Percentiles rank a stretch among this genome's conserved stretches.
Evolutionary conservation across 2,329 filamentous ascomycete species (phyloP).

Genomic region (Periconia digitata): DNA sequence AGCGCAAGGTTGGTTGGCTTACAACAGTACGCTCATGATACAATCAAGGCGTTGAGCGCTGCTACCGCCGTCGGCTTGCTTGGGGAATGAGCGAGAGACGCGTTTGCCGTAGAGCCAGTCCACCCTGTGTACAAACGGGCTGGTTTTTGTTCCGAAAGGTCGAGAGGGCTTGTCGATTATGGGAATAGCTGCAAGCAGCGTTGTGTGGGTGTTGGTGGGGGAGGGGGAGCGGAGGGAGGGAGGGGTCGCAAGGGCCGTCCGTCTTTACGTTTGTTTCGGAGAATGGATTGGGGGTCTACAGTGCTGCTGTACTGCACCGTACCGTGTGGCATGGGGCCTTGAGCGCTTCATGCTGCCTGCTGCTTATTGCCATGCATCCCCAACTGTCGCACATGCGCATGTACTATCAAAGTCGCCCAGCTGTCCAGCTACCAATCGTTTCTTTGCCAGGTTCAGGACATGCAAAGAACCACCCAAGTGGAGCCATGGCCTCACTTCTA

Average conservation of each 20-base stretch:
- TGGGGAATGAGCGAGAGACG: constrained; percentile 7
- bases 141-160: not conserved
- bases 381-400: constrained; percentile 23
- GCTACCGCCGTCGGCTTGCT: constrained; percentile 16
- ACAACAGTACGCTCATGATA: constrained; percentile 36
- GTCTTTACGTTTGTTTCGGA: too few species aligned
- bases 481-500: not conserved
- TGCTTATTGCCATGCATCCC: too few species aligned
- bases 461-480: constrained; percentile 17
- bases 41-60: constrained; percentile 19
- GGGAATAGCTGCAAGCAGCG: not conserved
- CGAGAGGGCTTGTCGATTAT: not conserved
- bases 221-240: constrained; percentile 17
- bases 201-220: constrained; percentile 25
- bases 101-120: constrained; percentile 13
- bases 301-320: too few species aligned
- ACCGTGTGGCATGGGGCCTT: too few species aligned
- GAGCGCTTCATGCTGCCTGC: too few species aligned
- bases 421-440: not conserved
- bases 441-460: constrained; percentile 24
- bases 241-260: too few species aligned
- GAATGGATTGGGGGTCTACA: too few species aligned
- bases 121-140: constrained; percentile 8
- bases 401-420: constrained; percentile 2
- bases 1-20: too few species aligned